These are phyloP conservation scores for Gnomoniopsis smithogilvyi DNA, from an alignment of 2,329 filamentous ascomycete genomes.

Conservation along the genomic window DNA sequence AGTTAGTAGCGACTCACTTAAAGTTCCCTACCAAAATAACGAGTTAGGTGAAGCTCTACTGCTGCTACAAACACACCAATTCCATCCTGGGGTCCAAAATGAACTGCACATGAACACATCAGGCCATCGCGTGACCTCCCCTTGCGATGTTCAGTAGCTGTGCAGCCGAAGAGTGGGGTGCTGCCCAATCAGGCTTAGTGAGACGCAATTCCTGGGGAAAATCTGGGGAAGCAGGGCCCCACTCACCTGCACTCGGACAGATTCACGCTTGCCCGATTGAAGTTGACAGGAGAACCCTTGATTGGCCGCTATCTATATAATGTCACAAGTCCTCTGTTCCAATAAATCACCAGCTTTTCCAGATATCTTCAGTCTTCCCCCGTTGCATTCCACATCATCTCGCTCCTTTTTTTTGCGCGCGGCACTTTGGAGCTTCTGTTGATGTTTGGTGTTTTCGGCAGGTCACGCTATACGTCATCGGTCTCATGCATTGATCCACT, in stretches of 20 bases:
- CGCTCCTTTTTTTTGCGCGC: neutral
- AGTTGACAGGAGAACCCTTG: neutral
- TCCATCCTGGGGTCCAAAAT: neutral
- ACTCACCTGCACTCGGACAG: neutral
- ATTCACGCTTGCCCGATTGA: neutral
- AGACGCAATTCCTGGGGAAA: conserved; percentile 10
- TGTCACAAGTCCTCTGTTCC: no score
- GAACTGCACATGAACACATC: neutral
- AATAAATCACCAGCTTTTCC: neutral
- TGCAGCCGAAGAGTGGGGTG: neutral
- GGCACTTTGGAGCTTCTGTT: neutral
- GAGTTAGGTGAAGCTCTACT: neutral
- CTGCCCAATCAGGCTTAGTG: neutral
- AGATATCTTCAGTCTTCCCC: neutral
- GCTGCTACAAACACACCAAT: neutral
- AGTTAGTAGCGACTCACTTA: no score
- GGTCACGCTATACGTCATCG: conserved; percentile 11
- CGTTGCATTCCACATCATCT: neutral
- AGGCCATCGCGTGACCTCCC: conserved; percentile 16
- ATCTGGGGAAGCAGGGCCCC: conserved; percentile 16
- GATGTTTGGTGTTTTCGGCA: neutral
- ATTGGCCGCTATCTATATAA: no score
- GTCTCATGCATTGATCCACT: conserved; percentile 12
- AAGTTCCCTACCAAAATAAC: no score
- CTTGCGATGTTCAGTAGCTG: conserved; percentile 5